Evolutionary conservation across 1,139 yeast genomes (phyloP).

Genomic region (Suhomyces anneliseae): DNA sequence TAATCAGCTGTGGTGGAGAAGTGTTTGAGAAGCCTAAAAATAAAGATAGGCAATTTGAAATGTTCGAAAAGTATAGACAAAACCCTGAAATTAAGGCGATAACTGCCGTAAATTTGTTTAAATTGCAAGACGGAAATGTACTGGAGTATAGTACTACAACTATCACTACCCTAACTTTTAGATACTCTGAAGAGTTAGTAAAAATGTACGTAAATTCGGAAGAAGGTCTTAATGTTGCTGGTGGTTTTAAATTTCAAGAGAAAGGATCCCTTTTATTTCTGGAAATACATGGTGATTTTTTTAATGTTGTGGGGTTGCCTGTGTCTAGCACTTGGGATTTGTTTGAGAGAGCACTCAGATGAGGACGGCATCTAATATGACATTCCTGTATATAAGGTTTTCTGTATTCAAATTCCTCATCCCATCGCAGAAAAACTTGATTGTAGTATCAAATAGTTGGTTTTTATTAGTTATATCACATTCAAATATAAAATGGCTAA

Average conservation of each 20-base stretch:
- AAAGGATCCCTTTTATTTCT: constrained; percentile 64
- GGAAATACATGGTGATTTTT: constrained; percentile 73
- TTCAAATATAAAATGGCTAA: constrained; percentile 7
- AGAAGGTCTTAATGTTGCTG: constrained; percentile 85
- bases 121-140: constrained; percentile 27
- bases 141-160: constrained; percentile 15
- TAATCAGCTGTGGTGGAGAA: constrained; percentile 59
- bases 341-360: constrained; percentile 20
- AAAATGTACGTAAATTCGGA: constrained; percentile 61
- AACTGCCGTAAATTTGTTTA: constrained; percentile 64
- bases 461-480: background rate
- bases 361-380: background rate
- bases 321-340: constrained; percentile 53
- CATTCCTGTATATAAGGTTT: constrained; percentile 7
- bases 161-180: constrained; percentile 30
- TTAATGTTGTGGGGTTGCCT: constrained; percentile 90
- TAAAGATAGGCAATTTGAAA: constrained; percentile 35
- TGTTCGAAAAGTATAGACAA: constrained; percentile 50
- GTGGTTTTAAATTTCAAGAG: constrained; percentile 88
- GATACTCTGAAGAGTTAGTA: constrained; percentile 53
- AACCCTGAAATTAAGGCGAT: constrained; percentile 55
- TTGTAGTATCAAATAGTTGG: background rate
- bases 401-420: constrained; percentile 4
- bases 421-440: constrained; percentile 14
- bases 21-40: constrained; percentile 78